phyloP scores from a whole-genome alignment of 495 filamentous ascomycete genomes.

The Pyronema domesticum region DNA sequence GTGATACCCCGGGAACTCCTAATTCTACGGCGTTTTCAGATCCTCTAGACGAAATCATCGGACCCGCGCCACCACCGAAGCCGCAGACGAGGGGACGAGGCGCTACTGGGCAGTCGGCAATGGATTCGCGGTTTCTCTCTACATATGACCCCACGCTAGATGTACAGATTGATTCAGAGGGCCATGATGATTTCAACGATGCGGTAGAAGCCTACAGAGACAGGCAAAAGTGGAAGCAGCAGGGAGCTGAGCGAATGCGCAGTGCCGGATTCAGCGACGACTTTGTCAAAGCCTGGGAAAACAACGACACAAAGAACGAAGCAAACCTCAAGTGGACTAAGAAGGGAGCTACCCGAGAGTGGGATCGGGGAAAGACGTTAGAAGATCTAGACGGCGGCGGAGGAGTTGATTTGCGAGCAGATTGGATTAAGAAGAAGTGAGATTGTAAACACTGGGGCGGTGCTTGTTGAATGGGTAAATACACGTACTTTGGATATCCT shows the following conservation, averaged over 20 bases:
- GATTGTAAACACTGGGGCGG: no score
- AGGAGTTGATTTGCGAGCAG: conserved; percentile 1
- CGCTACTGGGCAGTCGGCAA: conserved; percentile 39
- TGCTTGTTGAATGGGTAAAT: no score
- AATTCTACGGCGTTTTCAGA: conserved; percentile 34
- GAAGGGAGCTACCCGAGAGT: conserved; percentile 66
- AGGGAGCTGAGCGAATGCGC: conserved; percentile 59
- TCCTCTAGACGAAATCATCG: conserved; percentile 60
- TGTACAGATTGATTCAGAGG: conserved; percentile 39
- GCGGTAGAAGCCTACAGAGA: conserved; percentile 69
- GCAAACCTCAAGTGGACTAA: conserved; percentile 66
- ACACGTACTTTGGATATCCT: no score
- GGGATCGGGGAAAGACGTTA: conserved; percentile 59
- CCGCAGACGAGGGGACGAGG: conserved; percentile 61
- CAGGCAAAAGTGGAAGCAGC: conserved; percentile 59
- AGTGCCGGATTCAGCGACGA: conserved; percentile 55
- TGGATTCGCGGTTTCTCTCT: conserved; percentile 61
- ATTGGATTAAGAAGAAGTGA: background rate
- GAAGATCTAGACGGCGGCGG: background rate
- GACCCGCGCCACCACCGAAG: conserved; percentile 47
- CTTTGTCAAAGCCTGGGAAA: conserved; percentile 63
- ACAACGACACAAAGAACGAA: conserved; percentile 40
- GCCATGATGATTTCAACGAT: conserved; percentile 62
- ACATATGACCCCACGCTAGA: conserved; percentile 65
- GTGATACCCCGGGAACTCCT: background rate